Percentiles rank a stretch among this genome's conserved stretches.
These are phyloP conservation scores for Termitomyces sp. DNA, from an alignment of 768 basidiomycete genomes.

Conservation along the genomic window DNA sequence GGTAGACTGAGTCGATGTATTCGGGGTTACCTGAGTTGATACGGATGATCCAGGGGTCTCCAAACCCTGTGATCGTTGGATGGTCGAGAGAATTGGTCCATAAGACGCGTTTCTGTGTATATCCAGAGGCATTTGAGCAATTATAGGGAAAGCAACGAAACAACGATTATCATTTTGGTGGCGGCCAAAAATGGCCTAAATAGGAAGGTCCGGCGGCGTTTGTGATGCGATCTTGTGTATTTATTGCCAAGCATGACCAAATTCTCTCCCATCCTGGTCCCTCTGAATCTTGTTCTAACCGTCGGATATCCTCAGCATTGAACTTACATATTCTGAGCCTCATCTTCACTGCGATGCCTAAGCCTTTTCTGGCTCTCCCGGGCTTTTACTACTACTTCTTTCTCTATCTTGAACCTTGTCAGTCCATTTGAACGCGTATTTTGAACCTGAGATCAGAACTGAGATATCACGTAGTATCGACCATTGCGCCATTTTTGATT, in stretches of 20 bases:
- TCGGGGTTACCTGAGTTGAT: conserved; percentile 39
- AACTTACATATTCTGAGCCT: background rate
- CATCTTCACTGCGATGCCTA: conserved; percentile 4
- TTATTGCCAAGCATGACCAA: too few species aligned
- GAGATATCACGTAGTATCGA: conserved; percentile 26
- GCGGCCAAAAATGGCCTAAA: background rate
- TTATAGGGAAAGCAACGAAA: background rate
- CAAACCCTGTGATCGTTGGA: conserved; percentile 4
- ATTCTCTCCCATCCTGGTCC: too few species aligned
- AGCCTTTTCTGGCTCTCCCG: conserved; percentile 51
- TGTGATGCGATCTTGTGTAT: too few species aligned
- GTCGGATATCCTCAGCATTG: background rate
- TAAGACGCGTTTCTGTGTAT: conserved; percentile 9
- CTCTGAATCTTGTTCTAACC: too few species aligned
- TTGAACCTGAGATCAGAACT: background rate
- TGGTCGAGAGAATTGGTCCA: conserved; percentile 10
- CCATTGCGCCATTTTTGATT: conserved; percentile 30
- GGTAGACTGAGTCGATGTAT: background rate
- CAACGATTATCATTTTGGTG: background rate
- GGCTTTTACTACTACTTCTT: conserved; percentile 63
- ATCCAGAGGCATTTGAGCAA: conserved; percentile 9
- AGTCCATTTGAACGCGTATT: conserved; percentile 4
- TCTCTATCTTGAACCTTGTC: conserved; percentile 65
- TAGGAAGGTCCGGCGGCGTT: too few species aligned
- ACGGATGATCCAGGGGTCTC: conserved; percentile 72